Evolutionary conservation across 176 grass and related monocot species (phyloP).

Genomic region (Elymus sibiricus): DNA sequence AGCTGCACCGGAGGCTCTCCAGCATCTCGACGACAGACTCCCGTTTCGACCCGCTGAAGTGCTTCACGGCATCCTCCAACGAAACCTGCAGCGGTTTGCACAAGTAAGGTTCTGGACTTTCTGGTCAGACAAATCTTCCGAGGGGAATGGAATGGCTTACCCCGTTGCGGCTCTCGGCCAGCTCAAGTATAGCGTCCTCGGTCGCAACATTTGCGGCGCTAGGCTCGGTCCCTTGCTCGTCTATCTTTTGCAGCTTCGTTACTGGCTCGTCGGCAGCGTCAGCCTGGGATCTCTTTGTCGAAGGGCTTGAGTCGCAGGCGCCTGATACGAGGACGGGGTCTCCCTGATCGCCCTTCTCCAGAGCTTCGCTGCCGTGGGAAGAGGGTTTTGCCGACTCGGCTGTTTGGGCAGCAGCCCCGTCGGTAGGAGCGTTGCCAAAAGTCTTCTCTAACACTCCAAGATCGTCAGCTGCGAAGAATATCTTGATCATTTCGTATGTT

Average conservation of each 20-base stretch:
- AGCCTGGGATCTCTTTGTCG: slow-evolving; percentile 22
- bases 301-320: slow-evolving; percentile 4
- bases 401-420: background rate
- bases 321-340: background rate
- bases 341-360: background rate
- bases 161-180: slow-evolving; percentile 45
- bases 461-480: slow-evolving; percentile 57
- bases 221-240: slow-evolving; percentile 14
- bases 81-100: slow-evolving; percentile 51
- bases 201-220: slow-evolving; percentile 15
- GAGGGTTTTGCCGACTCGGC: background rate
- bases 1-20: slow-evolving; percentile 52
- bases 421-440: slow-evolving; percentile 22
- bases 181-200: slow-evolving; percentile 49
- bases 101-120: no score
- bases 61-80: slow-evolving; percentile 41
- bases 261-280: slow-evolving; percentile 27
- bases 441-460: slow-evolving; percentile 51
- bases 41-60: slow-evolving; percentile 53
- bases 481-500: slow-evolving; percentile 75
- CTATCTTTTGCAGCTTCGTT: slow-evolving; percentile 50
- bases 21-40: slow-evolving; percentile 51
- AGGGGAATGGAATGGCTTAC: slow-evolving; percentile 37
- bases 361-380: slow-evolving; percentile 15
- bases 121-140: background rate